Conservation (phyloP, 169 alveolate genomes). For the Plasmodium cynomolgi region DNA sequence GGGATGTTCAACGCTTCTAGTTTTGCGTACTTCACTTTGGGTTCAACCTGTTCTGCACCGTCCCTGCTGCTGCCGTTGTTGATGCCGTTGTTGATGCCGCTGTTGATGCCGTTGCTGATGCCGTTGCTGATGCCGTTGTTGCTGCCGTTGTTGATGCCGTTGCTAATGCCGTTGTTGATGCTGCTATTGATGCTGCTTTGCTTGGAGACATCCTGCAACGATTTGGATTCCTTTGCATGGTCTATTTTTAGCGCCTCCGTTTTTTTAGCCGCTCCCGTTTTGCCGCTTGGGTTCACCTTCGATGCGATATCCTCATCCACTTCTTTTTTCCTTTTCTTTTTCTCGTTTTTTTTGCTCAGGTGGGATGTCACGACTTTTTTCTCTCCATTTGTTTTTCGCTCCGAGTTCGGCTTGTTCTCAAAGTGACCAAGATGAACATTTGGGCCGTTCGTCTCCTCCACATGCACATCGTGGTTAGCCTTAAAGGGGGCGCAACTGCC, state of each 20-base stretch:
- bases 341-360: neutral
- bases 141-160: too few species aligned
- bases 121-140: too few species aligned
- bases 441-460: neutral
- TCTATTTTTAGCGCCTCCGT: neutral
- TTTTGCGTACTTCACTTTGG: neutral
- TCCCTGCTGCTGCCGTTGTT: too few species aligned
- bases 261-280: neutral
- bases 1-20: conserved; percentile 18
- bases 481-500: neutral
- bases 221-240: neutral
- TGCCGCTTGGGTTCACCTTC: neutral
- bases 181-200: neutral
- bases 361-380: neutral
- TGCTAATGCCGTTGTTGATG: too few species aligned
- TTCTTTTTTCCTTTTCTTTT: conserved; percentile 7
- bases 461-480: neutral
- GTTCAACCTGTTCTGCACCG: neutral
- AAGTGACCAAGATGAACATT: neutral
- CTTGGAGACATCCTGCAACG: neutral
- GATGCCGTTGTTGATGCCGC: too few species aligned
- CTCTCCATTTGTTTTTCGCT: neutral
- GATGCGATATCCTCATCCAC: neutral
- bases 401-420: neutral
- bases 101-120: too few species aligned